Conservation (phyloP, 2,329 filamentous ascomycete genomes). For the Colletotrichum cereale region DNA sequence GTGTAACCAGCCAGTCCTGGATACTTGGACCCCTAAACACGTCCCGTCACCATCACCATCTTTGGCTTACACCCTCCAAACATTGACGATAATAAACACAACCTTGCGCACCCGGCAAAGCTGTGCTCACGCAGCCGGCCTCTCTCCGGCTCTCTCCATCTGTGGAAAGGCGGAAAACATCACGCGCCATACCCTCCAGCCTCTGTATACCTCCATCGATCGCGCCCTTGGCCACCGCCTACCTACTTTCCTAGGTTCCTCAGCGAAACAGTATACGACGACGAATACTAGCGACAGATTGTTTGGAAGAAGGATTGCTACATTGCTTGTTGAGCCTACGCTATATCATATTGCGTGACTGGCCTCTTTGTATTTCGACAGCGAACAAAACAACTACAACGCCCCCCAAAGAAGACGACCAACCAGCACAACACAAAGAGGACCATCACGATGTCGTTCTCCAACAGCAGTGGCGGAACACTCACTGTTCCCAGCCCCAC, state of each 20-base stretch:
- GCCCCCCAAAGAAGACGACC: slow-evolving; percentile 12
- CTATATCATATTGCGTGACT: slow-evolving; percentile 17
- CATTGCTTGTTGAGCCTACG: slow-evolving; percentile 25
- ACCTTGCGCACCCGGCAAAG: slow-evolving; percentile 15
- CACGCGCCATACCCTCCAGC: slow-evolving; percentile 26
- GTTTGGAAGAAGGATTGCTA: slow-evolving; percentile 27
- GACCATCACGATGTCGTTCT: slow-evolving; percentile 66
- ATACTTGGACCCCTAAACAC: slow-evolving; percentile 18
- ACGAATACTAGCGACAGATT: slow-evolving; percentile 36
- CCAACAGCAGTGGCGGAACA: slow-evolving; percentile 76
- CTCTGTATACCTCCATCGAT: slow-evolving; percentile 26
- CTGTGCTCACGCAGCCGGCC: slow-evolving; percentile 26
- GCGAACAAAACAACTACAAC: slow-evolving; percentile 15
- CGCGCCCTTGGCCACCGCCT: slow-evolving; percentile 14
- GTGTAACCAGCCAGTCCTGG: slow-evolving; percentile 26
- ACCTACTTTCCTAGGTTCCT: slow-evolving; percentile 15
- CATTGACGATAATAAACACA: slow-evolving; percentile 32
- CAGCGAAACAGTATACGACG: slow-evolving; percentile 38
- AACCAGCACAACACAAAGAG: slow-evolving; percentile 20
- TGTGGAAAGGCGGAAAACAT: slow-evolving; percentile 9
- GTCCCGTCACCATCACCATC: slow-evolving; percentile 12
- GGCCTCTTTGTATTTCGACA: slow-evolving; percentile 31
- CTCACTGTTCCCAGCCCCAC: slow-evolving; percentile 90
- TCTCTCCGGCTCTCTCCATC: slow-evolving; percentile 5
- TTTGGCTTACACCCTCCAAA: slow-evolving; percentile 14